Percentiles rank a stretch among this genome's conserved stretches.
phyloP scores from a whole-genome alignment of 805 yeast species.

The Kuraishia ogatae region DNA sequence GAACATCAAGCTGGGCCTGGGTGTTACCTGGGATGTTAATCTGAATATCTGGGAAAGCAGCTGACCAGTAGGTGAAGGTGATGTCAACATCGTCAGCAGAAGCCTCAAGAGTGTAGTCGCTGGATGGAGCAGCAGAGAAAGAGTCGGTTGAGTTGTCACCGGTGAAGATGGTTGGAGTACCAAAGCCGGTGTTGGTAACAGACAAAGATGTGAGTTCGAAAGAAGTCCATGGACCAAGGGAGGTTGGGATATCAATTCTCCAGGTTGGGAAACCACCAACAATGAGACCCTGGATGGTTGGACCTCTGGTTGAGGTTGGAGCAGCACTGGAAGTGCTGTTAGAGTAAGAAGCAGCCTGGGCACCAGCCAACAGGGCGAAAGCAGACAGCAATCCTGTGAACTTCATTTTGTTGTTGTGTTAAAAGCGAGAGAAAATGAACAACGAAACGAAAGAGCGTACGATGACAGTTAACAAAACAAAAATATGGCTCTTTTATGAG shows the following conservation, averaged over 20 bases:
- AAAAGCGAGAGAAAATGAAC: neutral
- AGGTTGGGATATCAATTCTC: constrained; percentile 12
- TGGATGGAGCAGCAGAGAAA: constrained; percentile 2
- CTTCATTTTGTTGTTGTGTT: constrained; percentile 8
- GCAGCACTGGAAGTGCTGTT: constrained; percentile 12
- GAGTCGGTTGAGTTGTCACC: constrained; percentile 1
- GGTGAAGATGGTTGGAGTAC: neutral
- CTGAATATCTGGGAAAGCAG: constrained; percentile 5
- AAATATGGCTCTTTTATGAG: no score
- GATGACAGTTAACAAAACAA: neutral
- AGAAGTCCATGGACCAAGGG: neutral
- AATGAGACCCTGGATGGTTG: constrained; percentile 9
- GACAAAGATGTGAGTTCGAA: constrained; percentile 1
- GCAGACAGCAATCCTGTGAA: constrained; percentile 9
- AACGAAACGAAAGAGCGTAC: neutral
- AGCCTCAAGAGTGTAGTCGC: constrained; percentile 10
- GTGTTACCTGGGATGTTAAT: neutral
- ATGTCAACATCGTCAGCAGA: constrained; percentile 10
- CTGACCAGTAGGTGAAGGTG: constrained; percentile 5
- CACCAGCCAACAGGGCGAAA: constrained; percentile 10
- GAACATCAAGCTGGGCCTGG: constrained; percentile 11
- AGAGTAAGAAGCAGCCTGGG: constrained; percentile 11
- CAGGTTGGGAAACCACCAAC: constrained; percentile 12
- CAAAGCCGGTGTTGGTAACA: neutral
- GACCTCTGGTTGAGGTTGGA: constrained; percentile 5